Evolutionary conservation across 1,284 basidiomycete species (phyloP), one percentile per base, ranked within the genome.

Genomic region (Ganoderma meredithae): DNA sequence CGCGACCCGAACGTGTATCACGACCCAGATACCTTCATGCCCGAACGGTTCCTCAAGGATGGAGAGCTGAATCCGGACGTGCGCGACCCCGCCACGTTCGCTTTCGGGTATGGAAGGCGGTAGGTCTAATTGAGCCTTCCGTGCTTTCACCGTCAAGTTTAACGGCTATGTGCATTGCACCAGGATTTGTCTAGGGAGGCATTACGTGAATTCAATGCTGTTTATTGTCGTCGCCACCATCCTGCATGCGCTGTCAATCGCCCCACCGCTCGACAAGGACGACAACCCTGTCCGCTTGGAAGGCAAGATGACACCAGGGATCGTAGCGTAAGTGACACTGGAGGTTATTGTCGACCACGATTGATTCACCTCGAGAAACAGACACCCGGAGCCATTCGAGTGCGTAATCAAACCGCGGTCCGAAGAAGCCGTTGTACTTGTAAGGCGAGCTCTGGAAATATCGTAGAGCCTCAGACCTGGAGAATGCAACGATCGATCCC

Each of bases 71-170:
- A 79, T 62, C 74, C 74, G 9, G 62, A 60, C 1, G 73, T 77
- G 19, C 71, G 73, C 61, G 76, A 80, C 67, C 78, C 80, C 3
- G 66, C 68, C 22, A 72, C 73, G 8, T 73, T 74, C 12, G 73
- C 75, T 0, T 82, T 81, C 64, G 81, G 80, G 5, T 81, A 73
- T 58, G 81, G 81, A n/a, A 73, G 81, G 17, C 69, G 81, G 79
- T 79, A 58, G 60, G 76, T 33, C 41, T 27, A n/a, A 7, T 41
- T 4, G 36, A 6, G 41, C 13, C 13, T 41, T 41, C 17, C 41
- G 13, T 1, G 41, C 1, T 41, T 41, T 41, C 13, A 17, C 41
- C 41, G 15, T 15, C 12, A 15, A 41, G 41, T 41, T 15, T 41
- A 17, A 41, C 17, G 41, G 17, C 17, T 41, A 0, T 47, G 44